A percentile compares a stretch with the other conserved stretches of the same genome.
Conservation (phyloP, 2,329 filamentous ascomycete genomes). For the Epichloe amarillans region DNA sequence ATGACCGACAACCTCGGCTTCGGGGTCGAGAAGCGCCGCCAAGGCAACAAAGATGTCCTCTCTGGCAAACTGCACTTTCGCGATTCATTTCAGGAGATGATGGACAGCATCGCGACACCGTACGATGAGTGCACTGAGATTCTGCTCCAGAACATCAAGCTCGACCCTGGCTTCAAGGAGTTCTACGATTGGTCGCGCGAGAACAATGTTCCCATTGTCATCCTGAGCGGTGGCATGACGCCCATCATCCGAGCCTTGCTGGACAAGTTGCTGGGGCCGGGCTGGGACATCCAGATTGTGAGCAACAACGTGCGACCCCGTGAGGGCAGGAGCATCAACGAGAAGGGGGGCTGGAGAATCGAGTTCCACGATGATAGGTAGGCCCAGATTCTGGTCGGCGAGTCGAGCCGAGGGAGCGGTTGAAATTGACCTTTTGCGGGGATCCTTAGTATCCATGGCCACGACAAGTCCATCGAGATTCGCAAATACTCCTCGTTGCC, state of each 20-base stretch:
- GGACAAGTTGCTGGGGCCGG: constrained; percentile 62
- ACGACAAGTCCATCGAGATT: constrained; percentile 91
- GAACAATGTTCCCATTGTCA: constrained; percentile 82
- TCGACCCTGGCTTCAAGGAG: constrained; percentile 77
- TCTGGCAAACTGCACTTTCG: constrained; percentile 59
- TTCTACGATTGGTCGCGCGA: constrained; percentile 74
- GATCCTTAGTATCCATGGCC: constrained; percentile 59
- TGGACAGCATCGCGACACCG: constrained; percentile 70
- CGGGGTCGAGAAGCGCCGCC: constrained; percentile 54
- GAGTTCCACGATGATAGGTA: constrained; percentile 76
- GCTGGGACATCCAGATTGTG: constrained; percentile 76
- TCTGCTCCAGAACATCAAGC: constrained; percentile 67
- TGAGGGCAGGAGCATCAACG: constrained; percentile 58
- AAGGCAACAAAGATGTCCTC: constrained; percentile 68
- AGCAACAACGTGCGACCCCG: constrained; percentile 64
- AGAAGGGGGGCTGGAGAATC: constrained; percentile 77
- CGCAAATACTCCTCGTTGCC: constrained; percentile 71
- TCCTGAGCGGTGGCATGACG: constrained; percentile 84
- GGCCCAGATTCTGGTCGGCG: constrained; percentile 9
- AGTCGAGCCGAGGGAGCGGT: background rate
- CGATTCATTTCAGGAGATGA: constrained; percentile 82
- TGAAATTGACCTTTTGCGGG: background rate
- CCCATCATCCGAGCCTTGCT: constrained; percentile 81
- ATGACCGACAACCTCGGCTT: constrained; percentile 89
- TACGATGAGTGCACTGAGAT: constrained; percentile 71